Base-by-base conservation (phyloP, 306 rosid genomes). In the Urtica urens region DNA sequence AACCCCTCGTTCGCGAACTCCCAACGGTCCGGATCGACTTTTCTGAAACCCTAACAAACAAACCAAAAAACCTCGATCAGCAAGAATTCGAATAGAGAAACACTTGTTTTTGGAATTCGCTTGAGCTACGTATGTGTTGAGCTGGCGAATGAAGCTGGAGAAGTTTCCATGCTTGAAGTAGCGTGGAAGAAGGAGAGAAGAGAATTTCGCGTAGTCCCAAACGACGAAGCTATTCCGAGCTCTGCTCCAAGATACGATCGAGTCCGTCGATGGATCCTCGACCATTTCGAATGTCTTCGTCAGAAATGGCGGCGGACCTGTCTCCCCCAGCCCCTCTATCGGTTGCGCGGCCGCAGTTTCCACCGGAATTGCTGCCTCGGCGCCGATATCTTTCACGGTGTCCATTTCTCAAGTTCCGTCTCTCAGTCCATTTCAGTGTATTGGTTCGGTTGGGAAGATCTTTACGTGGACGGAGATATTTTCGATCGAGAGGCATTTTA, bases 91-190 rank as follows among this genome's bases (percentile, higher is more conserved):
- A 24, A 4, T 9, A 14, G 17, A 18, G 8, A 14, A 12, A 13
- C 14, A 11, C 12, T 6, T 9, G 12, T 12, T 64, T 29, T 5
- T 1, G 2, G 38, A 48, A 0, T 11, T n/a, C n/a, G n/a, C n/a
- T n/a, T n/a, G n/a, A 72, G 94, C 79, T 72, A 92, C 99, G 57
- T 92, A 92, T 1, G 99, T 85, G 46, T 92, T 92, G 62, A 92
- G 99, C 61, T 92, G 99, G 21, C 99, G 96, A 49, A 92, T 62
- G 80, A 92, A 92, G 70, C 99, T 92, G 14, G 99, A 92, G 78
- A 92, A 92, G 49, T 85, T 92, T 4, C 59, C 26, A 69, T 92
- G 99, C 57, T 92, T 92, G 67, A 92, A 92, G 78, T 79, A 79
- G 3, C 94, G 87, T 67, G 99, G 96, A 10, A 92, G 79, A 53